Conservation (phyloP, 257 asterid species). For the Paraleonurus japonicus region DNA sequence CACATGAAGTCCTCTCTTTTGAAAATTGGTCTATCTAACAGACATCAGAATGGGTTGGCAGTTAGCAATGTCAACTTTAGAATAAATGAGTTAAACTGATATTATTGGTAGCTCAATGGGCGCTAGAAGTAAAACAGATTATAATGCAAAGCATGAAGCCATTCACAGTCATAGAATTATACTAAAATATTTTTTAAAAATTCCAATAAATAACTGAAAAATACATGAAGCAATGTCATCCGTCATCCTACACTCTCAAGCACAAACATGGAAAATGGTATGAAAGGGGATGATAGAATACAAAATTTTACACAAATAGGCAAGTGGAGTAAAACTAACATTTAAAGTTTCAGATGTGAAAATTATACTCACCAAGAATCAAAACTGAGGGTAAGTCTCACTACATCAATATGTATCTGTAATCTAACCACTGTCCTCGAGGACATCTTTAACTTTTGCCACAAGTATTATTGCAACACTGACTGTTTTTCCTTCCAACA, state of each 20-base stretch:
- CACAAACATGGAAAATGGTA: not conserved
- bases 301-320: not conserved
- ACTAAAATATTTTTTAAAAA: not conserved
- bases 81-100: not conserved
- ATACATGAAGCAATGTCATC: not conserved
- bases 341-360: not conserved
- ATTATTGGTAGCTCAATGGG: not conserved
- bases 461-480: conserved; percentile 36
- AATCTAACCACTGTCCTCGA: not conserved
- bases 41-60: not conserved
- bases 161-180: not conserved
- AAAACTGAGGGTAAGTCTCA: conserved; percentile 19
- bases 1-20: not conserved
- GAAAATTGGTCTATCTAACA: not conserved
- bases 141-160: not conserved
- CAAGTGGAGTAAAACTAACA: not conserved
- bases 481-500: conserved; percentile 33
- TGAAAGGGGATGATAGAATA: not conserved
- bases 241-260: not conserved
- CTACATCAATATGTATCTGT: conserved; percentile 6
- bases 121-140: not conserved
- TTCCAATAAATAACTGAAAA: not conserved
- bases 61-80: not conserved
- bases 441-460: conserved; percentile 24
- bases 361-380: conserved; percentile 19